phyloP scores from a whole-genome alignment of 768 basidiomycete species.

The Crepidotus variabilis region DNA sequence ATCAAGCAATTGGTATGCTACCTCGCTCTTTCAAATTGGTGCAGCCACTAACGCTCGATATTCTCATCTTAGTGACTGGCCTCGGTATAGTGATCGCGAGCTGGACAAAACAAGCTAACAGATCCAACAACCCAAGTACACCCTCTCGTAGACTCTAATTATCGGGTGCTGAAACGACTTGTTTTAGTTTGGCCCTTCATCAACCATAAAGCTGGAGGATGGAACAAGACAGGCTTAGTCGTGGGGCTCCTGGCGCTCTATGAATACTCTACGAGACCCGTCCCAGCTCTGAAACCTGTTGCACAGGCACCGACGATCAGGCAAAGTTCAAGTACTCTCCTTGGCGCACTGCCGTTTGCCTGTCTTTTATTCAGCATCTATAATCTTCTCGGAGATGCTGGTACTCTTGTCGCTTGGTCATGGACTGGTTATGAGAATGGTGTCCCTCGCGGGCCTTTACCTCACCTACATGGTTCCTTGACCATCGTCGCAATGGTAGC shows the following conservation, averaged over 20 bases:
- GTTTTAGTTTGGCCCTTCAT: slow-evolving; percentile 74
- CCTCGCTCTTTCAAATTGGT: background rate
- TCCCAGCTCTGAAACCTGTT: slow-evolving; percentile 10
- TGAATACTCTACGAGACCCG: slow-evolving; percentile 48
- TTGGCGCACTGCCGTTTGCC: slow-evolving; percentile 55
- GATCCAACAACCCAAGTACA: slow-evolving; percentile 76
- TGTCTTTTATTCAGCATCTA: slow-evolving; percentile 70
- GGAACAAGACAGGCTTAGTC: slow-evolving; percentile 62
- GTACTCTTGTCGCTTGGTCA: slow-evolving; percentile 80
- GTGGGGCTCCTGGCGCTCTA: slow-evolving; percentile 55
- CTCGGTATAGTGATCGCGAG: slow-evolving; percentile 65
- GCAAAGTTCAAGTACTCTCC: slow-evolving; percentile 4
- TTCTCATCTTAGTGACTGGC: slow-evolving; percentile 46
- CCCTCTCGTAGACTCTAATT: slow-evolving; percentile 3
- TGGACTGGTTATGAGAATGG: slow-evolving; percentile 83
- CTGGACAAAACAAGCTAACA: slow-evolving; percentile 71
- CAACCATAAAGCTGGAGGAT: slow-evolving; percentile 59
- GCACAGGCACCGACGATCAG: background rate
- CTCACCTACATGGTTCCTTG: slow-evolving; percentile 65
- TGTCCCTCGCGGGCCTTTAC: slow-evolving; percentile 61
- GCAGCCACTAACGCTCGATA: background rate
- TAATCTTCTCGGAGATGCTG: slow-evolving; percentile 68
- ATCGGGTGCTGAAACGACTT: background rate
- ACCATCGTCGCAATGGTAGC: slow-evolving; percentile 61
- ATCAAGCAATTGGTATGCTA: slow-evolving; percentile 46